A percentile compares a stretch with the other conserved stretches of the same genome.
These are phyloP conservation scores for Westerdykella ornata DNA, from an alignment of 2,329 filamentous ascomycete species.

Conservation along the genomic window DNA sequence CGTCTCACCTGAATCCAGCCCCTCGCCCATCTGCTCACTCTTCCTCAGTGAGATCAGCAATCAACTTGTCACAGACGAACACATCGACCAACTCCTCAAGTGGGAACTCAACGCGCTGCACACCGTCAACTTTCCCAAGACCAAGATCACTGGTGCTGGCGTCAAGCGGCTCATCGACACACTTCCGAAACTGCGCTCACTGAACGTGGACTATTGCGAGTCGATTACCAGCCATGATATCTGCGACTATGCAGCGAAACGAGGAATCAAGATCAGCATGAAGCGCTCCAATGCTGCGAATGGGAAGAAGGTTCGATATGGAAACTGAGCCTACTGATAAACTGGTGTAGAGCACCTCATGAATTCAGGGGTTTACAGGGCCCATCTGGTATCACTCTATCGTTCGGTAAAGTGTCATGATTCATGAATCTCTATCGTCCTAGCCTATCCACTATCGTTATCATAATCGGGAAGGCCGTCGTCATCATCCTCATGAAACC, in stretches of 20 bases:
- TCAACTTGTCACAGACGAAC: constrained; percentile 24
- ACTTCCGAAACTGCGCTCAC: constrained; percentile 18
- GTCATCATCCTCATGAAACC: no score
- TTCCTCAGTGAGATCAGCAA: not conserved
- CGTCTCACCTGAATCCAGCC: not conserved
- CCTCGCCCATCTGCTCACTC: not conserved
- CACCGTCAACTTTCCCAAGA: constrained; percentile 32
- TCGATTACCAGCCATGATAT: constrained; percentile 36
- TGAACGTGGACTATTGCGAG: constrained; percentile 34
- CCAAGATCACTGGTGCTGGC: constrained; percentile 37
- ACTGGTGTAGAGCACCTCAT: no score
- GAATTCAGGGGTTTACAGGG: no score
- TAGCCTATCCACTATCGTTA: no score
- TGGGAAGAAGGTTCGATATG: no score
- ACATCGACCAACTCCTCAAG: constrained; percentile 22
- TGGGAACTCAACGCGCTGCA: constrained; percentile 14
- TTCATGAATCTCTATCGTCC: no score
- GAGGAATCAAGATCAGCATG: constrained; percentile 23
- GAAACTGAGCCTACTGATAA: no score
- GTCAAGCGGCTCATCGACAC: constrained; percentile 35
- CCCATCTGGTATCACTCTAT: no score
- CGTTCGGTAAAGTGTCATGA: no score
- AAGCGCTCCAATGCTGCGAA: not conserved
- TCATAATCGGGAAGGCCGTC: no score
- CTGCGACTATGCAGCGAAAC: constrained; percentile 35